These are phyloP conservation scores for Madurella mycetomatis DNA, from an alignment of 2,329 filamentous ascomycete genomes.

Conservation along the genomic window DNA sequence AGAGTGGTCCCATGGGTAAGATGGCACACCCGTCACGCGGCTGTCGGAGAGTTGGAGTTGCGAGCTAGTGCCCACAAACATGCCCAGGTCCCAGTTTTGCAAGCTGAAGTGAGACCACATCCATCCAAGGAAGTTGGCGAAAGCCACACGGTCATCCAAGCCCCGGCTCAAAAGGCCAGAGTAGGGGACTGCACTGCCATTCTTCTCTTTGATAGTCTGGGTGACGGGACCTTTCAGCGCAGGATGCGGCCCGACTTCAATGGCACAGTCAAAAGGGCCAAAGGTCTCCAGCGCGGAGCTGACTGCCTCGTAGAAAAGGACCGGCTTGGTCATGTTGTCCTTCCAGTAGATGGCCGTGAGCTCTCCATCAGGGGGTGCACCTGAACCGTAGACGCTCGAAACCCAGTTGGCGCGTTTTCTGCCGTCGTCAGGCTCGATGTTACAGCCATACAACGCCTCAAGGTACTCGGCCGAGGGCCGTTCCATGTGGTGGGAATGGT, in stretches of 20 bases:
- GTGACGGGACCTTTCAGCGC: conserved; percentile 38
- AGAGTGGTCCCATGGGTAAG: conserved; percentile 47
- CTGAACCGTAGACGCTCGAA: conserved; percentile 36
- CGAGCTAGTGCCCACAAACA: conserved; percentile 25
- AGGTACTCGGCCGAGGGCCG: conserved; percentile 33
- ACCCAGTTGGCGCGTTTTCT: conserved; percentile 34
- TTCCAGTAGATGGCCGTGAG: conserved; percentile 38
- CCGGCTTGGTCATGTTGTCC: conserved; percentile 41
- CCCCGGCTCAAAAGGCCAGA: conserved; percentile 31
- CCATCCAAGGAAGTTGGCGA: conserved; percentile 33
- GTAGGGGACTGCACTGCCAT: conserved; percentile 28
- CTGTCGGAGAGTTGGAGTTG: conserved; percentile 19
- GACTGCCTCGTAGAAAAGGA: conserved; percentile 42
- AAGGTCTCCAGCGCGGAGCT: conserved; percentile 21
- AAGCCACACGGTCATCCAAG: conserved; percentile 28
- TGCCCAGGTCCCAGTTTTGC: conserved; percentile 18
- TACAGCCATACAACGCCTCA: conserved; percentile 27
- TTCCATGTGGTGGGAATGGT: conserved; percentile 48
- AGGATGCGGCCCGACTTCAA: conserved; percentile 45
- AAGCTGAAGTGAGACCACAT: conserved; percentile 32
- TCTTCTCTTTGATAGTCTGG: conserved; percentile 31
- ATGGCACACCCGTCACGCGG: conserved; percentile 32
- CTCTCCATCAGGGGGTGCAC: conserved; percentile 10
- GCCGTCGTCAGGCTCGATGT: conserved; percentile 25
- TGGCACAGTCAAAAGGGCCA: conserved; percentile 32